phyloP scores from a whole-genome alignment of 805 yeast species.

The Hanseniaspora vineae region DNA sequence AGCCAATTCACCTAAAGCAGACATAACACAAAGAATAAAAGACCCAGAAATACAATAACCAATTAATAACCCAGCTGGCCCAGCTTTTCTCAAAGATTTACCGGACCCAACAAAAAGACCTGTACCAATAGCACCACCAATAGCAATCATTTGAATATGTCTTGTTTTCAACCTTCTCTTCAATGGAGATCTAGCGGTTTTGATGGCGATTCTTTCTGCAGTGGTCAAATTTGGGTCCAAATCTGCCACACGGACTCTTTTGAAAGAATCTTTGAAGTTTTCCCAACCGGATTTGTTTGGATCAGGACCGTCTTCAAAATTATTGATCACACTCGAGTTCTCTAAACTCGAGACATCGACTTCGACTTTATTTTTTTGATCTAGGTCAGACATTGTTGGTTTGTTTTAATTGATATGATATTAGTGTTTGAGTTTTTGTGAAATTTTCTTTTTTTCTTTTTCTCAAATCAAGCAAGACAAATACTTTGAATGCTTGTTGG shows the following conservation, averaged over 20 bases:
- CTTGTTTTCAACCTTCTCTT: slow-evolving; percentile 39
- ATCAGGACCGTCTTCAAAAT: not conserved
- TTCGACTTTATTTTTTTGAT: not conserved
- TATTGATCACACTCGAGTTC: too few relatives aligned
- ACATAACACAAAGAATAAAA: slow-evolving; percentile 45
- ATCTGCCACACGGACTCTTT: slow-evolving; percentile 24
- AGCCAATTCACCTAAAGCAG: slow-evolving; percentile 48
- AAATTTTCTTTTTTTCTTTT: too few relatives aligned
- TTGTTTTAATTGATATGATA: not conserved
- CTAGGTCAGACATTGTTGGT: not conserved
- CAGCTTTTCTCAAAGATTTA: slow-evolving; percentile 44
- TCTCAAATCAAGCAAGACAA: too few relatives aligned
- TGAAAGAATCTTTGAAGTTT: slow-evolving; percentile 37
- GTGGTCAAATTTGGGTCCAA: slow-evolving; percentile 28
- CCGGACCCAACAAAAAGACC: slow-evolving; percentile 70
- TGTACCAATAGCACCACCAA: slow-evolving; percentile 64
- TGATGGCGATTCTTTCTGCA: slow-evolving; percentile 33
- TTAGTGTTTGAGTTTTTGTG: not conserved
- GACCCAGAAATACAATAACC: slow-evolving; percentile 45
- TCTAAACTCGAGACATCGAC: not conserved
- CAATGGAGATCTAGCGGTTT: slow-evolving; percentile 42
- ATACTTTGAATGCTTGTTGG: too few relatives aligned
- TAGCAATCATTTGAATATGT: slow-evolving; percentile 51
- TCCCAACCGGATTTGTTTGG: slow-evolving; percentile 22
- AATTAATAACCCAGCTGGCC: slow-evolving; percentile 51